Conservation (phyloP, 176 grass and related monocot species). For the Triticum monococcum region DNA sequence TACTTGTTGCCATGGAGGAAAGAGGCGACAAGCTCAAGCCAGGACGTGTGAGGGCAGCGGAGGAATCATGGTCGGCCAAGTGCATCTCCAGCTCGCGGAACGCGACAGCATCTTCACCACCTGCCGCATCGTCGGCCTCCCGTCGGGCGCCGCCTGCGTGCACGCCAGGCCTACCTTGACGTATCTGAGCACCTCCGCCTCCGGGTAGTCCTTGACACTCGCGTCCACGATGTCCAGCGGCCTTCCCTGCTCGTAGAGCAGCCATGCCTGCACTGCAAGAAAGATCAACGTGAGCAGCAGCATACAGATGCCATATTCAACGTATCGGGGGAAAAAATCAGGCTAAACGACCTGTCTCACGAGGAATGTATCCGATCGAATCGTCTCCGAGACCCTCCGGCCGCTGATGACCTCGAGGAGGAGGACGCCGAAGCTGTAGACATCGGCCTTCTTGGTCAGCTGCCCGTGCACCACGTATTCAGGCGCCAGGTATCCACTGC, state of each 20-base stretch:
- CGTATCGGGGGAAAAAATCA: background rate
- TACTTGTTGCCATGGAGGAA: background rate
- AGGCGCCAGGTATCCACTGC: conserved; percentile 40
- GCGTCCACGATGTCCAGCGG: conserved; percentile 46
- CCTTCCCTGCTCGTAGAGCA: conserved; percentile 29
- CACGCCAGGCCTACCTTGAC: conserved; percentile 51
- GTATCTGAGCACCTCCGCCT: conserved; percentile 48
- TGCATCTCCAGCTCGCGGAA: background rate
- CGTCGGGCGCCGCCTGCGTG: conserved; percentile 34
- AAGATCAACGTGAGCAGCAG: background rate
- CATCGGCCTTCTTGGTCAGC: conserved; percentile 60
- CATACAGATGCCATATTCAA: background rate
- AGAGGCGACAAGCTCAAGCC: background rate
- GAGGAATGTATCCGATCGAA: conserved; percentile 34
- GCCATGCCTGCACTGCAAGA: conserved; percentile 42
- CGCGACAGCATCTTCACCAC: conserved; percentile 39
- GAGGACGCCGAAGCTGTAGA: conserved; percentile 57
- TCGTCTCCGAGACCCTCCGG: conserved; percentile 34
- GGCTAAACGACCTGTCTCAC: conserved; percentile 36
- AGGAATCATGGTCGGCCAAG: background rate
- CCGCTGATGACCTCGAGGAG: conserved; percentile 51
- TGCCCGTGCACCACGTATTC: conserved; percentile 52
- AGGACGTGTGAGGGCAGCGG: background rate
- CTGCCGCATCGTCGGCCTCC: conserved; percentile 44
- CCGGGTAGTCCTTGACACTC: conserved; percentile 20